phyloP scores from a whole-genome alignment of 2,329 filamentous ascomycete genomes.

The Coleophoma cylindrospora region DNA sequence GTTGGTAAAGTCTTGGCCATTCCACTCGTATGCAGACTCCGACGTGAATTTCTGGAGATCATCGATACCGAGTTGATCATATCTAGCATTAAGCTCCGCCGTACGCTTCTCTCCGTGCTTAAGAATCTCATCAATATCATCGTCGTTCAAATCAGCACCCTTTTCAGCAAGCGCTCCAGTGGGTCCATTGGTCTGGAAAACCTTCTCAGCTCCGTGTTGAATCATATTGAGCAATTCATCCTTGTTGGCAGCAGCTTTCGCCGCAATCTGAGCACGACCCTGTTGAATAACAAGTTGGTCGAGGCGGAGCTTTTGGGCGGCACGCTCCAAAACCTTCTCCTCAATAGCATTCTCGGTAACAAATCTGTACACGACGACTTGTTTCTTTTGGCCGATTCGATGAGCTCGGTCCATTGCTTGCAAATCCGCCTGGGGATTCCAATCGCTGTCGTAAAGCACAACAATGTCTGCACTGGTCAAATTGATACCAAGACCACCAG shows the following conservation, averaged over 20 bases:
- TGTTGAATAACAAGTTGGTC: constrained; percentile 98
- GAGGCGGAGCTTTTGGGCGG: constrained; percentile 91
- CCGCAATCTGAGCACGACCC: constrained; percentile 84
- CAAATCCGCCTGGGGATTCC: constrained; percentile 97
- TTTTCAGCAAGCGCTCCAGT: constrained; percentile 55
- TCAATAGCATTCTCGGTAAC: constrained; percentile 98
- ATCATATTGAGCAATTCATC: constrained; percentile 98
- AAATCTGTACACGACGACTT: constrained; percentile 93
- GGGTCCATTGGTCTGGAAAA: constrained; percentile 73
- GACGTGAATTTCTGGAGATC: constrained; percentile 97
- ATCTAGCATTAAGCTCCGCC: constrained; percentile 84
- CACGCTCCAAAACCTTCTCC: constrained; percentile 94
- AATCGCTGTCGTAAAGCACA: constrained; percentile 94
- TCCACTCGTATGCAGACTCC: constrained; percentile 98
- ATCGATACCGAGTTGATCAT: constrained; percentile 94
- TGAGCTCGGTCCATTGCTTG: constrained; percentile 99
- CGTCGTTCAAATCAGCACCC: constrained; percentile 65
- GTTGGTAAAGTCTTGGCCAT: constrained; percentile 90
- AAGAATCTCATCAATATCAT: constrained; percentile 87
- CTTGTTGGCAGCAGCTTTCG: constrained; percentile 89
- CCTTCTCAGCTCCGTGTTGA: constrained; percentile 93
- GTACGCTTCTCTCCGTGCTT: constrained; percentile 84
- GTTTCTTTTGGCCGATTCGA: constrained; percentile 97
- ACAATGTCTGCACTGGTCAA: constrained; percentile 94
- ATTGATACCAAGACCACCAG: constrained; percentile 95